These are phyloP conservation scores for Pezicula carpinea DNA, from an alignment of 2,329 filamentous ascomycete genomes.

Conservation along the genomic window DNA sequence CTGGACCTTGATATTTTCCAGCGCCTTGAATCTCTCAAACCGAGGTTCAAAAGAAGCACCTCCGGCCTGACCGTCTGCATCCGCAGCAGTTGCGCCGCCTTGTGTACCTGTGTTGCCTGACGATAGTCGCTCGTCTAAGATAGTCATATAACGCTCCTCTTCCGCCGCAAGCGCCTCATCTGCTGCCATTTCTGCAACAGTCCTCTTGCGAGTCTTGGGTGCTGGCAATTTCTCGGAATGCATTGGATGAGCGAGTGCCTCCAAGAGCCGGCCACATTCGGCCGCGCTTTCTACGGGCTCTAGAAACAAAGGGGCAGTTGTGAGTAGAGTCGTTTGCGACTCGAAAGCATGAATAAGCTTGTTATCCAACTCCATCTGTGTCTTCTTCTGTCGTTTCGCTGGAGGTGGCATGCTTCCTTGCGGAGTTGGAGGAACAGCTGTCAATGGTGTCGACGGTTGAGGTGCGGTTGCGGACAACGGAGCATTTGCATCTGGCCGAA, in stretches of 20 bases:
- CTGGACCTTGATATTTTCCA: conserved; percentile 77
- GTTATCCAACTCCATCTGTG: conserved; percentile 72
- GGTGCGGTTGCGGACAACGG: conserved; percentile 41
- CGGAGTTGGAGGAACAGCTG: conserved; percentile 55
- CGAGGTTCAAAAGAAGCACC: conserved; percentile 74
- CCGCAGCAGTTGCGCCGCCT: conserved; percentile 52
- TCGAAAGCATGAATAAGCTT: conserved; percentile 72
- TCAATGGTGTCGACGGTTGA: conserved; percentile 64
- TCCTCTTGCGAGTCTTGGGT: conserved; percentile 87
- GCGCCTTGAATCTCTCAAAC: conserved; percentile 87
- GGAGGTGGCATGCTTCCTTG: conserved; percentile 52
- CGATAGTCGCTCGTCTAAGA: conserved; percentile 77
- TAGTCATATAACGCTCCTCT: conserved; percentile 87
- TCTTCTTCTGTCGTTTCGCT: conserved; percentile 63
- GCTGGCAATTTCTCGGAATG: conserved; percentile 73
- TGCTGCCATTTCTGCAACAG: conserved; percentile 88
- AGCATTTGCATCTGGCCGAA: conserved; percentile 35
- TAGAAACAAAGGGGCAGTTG: conserved; percentile 70
- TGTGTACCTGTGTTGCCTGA: conserved; percentile 48
- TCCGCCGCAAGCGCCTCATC: conserved; percentile 90
- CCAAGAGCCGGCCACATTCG: conserved; percentile 67
- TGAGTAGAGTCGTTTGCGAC: conserved; percentile 68
- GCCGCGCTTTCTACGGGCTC: conserved; percentile 67
- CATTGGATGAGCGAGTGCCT: conserved; percentile 68
- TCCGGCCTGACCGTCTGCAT: conserved; percentile 68